phyloP scores from a whole-genome alignment of 129 eudicot species.

The Artemisia annua region DNA sequence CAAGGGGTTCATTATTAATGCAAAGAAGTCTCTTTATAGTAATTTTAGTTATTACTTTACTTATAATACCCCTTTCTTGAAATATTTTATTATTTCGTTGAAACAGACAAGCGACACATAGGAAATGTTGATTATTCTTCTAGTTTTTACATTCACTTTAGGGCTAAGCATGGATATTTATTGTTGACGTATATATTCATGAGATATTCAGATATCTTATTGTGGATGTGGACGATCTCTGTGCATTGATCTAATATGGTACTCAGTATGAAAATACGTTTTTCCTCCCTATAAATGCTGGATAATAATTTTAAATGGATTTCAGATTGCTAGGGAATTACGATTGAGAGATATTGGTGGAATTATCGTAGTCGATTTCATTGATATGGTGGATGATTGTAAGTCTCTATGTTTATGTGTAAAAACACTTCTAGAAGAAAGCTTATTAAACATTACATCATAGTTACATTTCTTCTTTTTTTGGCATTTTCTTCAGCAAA shows the following conservation, averaged over 20 bases:
- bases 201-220: too few species aligned
- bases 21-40: too few species aligned
- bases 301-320: constrained; percentile 15
- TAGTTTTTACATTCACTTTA: neutral
- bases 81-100: too few species aligned
- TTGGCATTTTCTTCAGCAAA: constrained; percentile 53
- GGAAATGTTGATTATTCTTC: too few species aligned
- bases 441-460: constrained; percentile 21
- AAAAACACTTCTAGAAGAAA: constrained; percentile 17
- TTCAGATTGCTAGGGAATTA: constrained; percentile 94
- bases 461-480: constrained; percentile 7
- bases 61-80: too few species aligned
- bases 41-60: too few species aligned
- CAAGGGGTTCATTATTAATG: too few species aligned
- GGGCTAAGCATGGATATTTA: too few species aligned
- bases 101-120: too few species aligned
- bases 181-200: too few species aligned
- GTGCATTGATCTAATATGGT: neutral
- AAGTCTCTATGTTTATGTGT: constrained; percentile 31
- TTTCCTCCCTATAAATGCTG: neutral
- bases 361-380: constrained; percentile 90
- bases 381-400: constrained; percentile 89
- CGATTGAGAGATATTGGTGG: constrained; percentile 96
- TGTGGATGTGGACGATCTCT: too few species aligned
- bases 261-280: neutral